Conservation (phyloP, 441 rosid species). For the Sinapis alba region DNA sequence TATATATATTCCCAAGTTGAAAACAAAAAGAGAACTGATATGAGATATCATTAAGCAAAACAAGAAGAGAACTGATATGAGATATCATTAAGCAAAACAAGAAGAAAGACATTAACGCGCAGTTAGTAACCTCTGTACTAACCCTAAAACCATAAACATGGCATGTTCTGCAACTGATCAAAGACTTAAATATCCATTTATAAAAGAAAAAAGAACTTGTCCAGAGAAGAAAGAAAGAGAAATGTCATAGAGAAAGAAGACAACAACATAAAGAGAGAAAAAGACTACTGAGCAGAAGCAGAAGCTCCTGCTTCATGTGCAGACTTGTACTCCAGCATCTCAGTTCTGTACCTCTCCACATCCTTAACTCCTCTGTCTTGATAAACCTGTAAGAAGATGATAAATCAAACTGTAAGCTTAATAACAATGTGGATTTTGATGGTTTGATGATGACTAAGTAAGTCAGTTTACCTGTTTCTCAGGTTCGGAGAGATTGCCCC, state of each 20-base stretch:
- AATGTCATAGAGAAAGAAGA: conserved; percentile 18
- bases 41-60: background rate
- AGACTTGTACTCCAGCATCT: conserved; percentile 64
- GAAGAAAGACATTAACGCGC: background rate
- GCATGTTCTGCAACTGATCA: background rate
- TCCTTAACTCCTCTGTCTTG: conserved; percentile 75
- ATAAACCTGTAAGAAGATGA: conserved; percentile 49
- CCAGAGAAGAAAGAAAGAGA: conserved; percentile 2
- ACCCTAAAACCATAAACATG: conserved; percentile 34
- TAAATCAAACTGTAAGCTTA: background rate
- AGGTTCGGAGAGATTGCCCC: conserved; percentile 75
- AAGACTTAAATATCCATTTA: background rate
- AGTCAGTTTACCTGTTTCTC: conserved; percentile 64
- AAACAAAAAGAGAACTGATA: background rate
- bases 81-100: background rate
- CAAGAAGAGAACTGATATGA: background rate
- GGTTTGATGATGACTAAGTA: background rate
- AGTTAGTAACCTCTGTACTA: conserved; percentile 23
- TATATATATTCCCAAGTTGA: background rate
- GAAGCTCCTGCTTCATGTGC: conserved; percentile 42
- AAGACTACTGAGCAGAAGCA: conserved; percentile 22
- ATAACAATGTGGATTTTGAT: background rate
- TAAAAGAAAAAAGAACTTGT: background rate
- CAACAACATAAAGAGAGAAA: conserved; percentile 27
- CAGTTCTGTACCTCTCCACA: conserved; percentile 69